Evolutionary conservation across 2,329 filamentous ascomycete species (phyloP).

Genomic region (Apiospora kogelbergensis): DNA sequence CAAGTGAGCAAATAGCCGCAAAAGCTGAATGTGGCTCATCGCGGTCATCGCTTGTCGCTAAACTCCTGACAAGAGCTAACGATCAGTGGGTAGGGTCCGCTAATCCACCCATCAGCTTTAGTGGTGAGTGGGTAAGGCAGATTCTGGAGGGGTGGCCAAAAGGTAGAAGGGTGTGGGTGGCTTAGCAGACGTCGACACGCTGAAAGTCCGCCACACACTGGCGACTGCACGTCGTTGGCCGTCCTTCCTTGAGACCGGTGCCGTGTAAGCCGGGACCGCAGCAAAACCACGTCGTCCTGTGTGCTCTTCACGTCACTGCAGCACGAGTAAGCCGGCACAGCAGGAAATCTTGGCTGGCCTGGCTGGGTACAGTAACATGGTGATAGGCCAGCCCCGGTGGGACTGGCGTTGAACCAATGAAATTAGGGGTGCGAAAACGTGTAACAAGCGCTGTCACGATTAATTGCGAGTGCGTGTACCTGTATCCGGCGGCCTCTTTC

Average conservation of each 20-base stretch:
- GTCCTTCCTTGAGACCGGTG: background rate
- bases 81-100: background rate
- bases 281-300: background rate
- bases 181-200: background rate
- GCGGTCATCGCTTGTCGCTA: background rate
- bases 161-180: background rate
- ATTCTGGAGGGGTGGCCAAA: background rate
- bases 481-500: too few relatives aligned
- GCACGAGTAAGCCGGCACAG: background rate
- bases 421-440: background rate
- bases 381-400: background rate
- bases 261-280: background rate
- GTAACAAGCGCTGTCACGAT: background rate
- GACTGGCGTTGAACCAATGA: background rate
- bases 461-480: background rate
- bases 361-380: background rate
- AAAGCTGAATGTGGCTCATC: background rate
- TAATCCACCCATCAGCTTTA: background rate
- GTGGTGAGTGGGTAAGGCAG: background rate
- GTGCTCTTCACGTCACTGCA: background rate
- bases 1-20: background rate
- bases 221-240: background rate
- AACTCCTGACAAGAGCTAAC: background rate
- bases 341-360: background rate
- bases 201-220: conserved; percentile 8